Conservation (phyloP, 2,329 filamentous ascomycete genomes). For the Pleurostoma richardsiae region DNA sequence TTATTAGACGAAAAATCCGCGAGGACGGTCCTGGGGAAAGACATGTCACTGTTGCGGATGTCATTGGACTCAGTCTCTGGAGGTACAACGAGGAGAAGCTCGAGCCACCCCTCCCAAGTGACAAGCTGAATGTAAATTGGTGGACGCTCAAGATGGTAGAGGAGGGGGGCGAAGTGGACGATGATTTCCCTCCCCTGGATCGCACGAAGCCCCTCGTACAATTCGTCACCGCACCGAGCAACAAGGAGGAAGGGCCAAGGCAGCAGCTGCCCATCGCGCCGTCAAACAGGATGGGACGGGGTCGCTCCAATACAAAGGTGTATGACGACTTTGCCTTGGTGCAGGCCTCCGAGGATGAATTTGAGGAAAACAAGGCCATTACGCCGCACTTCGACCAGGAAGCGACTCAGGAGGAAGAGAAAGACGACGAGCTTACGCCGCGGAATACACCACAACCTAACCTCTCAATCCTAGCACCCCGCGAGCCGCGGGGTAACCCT, state of each 20-base stretch:
- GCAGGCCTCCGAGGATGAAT: slow-evolving; percentile 63
- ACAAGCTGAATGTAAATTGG: slow-evolving; percentile 73
- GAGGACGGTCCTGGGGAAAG: slow-evolving; percentile 58
- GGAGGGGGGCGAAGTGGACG: slow-evolving; percentile 78
- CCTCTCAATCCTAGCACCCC: slow-evolving; percentile 20
- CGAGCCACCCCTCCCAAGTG: slow-evolving; percentile 58
- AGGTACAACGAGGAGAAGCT: slow-evolving; percentile 73
- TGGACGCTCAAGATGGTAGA: slow-evolving; percentile 83
- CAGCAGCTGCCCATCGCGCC: slow-evolving; percentile 53
- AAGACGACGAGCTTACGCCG: slow-evolving; percentile 37
- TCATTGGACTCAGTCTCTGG: slow-evolving; percentile 77
- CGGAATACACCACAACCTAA: slow-evolving; percentile 44
- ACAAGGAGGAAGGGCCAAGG: slow-evolving; percentile 9
- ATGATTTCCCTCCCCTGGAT: slow-evolving; percentile 76
- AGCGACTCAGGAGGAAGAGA: slow-evolving; percentile 24
- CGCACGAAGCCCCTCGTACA: slow-evolving; percentile 69
- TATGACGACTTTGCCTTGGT: slow-evolving; percentile 82
- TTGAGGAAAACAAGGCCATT: slow-evolving; percentile 61
- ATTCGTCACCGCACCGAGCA: slow-evolving; percentile 35
- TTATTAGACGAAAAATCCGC: slow-evolving; percentile 65
- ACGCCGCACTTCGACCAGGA: slow-evolving; percentile 64
- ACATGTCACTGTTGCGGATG: slow-evolving; percentile 68
- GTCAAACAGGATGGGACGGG: slow-evolving; percentile 62
- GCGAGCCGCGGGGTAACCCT: slow-evolving; percentile 47
- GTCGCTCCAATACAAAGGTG: slow-evolving; percentile 66